A percentile compares a stretch with the other conserved stretches of the same genome.
phyloP scores from a whole-genome alignment of 2,329 filamentous ascomycete species.

The Pseudogymnoascus sp. region DNA sequence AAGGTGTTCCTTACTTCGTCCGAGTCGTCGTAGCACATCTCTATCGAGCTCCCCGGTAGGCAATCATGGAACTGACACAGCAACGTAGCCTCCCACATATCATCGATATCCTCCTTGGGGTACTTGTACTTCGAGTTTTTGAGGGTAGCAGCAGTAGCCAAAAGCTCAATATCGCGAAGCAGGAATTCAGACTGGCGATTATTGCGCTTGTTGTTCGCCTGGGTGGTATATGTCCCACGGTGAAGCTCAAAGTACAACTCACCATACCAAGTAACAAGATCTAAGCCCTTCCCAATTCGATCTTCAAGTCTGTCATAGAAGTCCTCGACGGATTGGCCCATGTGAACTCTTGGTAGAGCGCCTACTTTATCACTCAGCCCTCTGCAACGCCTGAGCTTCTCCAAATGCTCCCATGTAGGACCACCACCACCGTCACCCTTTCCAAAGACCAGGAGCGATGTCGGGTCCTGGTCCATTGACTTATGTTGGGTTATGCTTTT shows the following conservation, averaged over 20 bases:
- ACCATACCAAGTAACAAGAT: constrained; percentile 93
- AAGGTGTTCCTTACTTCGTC: constrained; percentile 49
- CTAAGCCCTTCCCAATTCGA: constrained; percentile 51
- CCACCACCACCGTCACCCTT: constrained; percentile 96
- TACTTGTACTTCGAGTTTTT: constrained; percentile 70
- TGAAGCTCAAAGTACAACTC: constrained; percentile 98
- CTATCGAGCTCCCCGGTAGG: constrained; percentile 86
- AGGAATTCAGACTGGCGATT: constrained; percentile 81
- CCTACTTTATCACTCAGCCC: constrained; percentile 84
- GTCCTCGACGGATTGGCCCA: constrained; percentile 85
- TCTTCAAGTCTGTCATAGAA: constrained; percentile 83
- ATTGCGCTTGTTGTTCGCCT: constrained; percentile 94
- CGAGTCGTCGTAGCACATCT: constrained; percentile 97
- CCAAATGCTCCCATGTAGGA: constrained; percentile 85
- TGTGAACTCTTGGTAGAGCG: constrained; percentile 74
- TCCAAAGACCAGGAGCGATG: constrained; percentile 85
- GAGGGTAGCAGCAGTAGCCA: constrained; percentile 79
- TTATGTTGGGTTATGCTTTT: constrained; percentile 89
- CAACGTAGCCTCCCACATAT: constrained; percentile 88
- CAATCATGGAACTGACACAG: constrained; percentile 98
- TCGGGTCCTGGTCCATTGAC: constrained; percentile 86
- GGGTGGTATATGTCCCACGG: constrained; percentile 92
- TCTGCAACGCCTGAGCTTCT: constrained; percentile 87
- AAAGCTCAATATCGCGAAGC: constrained; percentile 77
- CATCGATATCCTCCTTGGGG: constrained; percentile 86